Percentiles rank a stretch among this genome's conserved stretches.
These are phyloP conservation scores for Pythium sp. DNA, from an alignment of 352 stramenopile species.

Conservation along the genomic window DNA sequence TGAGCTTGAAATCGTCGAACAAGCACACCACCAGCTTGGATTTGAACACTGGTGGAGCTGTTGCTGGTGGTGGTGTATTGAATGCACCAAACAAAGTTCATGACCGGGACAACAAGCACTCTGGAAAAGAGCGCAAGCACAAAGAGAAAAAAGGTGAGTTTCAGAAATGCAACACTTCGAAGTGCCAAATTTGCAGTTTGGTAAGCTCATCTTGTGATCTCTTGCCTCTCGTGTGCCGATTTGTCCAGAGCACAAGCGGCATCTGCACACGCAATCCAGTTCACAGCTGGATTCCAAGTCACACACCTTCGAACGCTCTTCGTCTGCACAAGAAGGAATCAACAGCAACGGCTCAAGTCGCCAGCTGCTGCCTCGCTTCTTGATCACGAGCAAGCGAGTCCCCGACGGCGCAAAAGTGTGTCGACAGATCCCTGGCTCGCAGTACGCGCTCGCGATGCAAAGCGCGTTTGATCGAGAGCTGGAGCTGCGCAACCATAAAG, in stretches of 20 bases:
- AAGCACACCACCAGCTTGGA: neutral
- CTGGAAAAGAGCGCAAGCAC: neutral
- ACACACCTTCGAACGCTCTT: neutral
- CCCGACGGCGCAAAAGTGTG: slow-evolving; percentile 15
- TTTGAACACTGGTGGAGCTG: neutral
- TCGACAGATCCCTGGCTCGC: slow-evolving; percentile 17
- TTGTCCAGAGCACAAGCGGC: slow-evolving; percentile 8
- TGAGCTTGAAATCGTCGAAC: neutral
- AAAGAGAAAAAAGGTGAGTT: slow-evolving; percentile 12
- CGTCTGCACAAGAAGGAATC: neutral
- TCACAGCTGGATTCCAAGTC: neutral
- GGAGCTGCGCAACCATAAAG: slow-evolving; percentile 15
- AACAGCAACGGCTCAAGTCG: slow-evolving; percentile 9
- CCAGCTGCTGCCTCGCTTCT: slow-evolving; percentile 50
- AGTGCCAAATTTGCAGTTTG: neutral
- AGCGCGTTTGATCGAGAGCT: slow-evolving; percentile 32
- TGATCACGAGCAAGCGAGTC: slow-evolving; percentile 29
- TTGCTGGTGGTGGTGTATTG: neutral
- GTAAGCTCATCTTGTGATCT: neutral
- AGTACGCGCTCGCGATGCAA: slow-evolving; percentile 29
- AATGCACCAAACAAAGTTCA: neutral
- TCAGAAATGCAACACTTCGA: neutral
- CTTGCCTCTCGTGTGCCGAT: neutral
- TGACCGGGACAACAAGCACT: neutral
- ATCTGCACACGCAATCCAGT: slow-evolving; percentile 6